Conservation (phyloP, 2,329 filamentous ascomycete species). For the Pseudohalonectria lignicola region DNA sequence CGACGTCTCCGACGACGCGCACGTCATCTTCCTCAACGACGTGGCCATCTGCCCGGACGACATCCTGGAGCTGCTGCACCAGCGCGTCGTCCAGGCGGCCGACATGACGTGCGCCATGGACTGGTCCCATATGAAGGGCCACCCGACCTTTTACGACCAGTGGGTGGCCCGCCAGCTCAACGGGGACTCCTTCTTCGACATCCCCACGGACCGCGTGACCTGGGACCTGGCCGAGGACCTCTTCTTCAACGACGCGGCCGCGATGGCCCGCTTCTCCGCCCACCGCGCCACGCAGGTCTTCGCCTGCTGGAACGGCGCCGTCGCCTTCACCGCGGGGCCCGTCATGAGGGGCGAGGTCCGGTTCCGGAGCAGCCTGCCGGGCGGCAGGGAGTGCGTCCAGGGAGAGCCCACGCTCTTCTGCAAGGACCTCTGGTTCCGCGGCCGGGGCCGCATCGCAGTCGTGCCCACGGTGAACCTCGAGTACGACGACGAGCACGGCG, state of each 20-base stretch:
- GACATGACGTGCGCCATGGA: conserved; percentile 50
- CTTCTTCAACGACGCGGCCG: conserved; percentile 34
- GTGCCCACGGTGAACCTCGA: conserved; percentile 43
- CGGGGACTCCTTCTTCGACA: conserved; percentile 43
- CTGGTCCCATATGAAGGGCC: conserved; percentile 32
- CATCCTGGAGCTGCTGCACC: conserved; percentile 41
- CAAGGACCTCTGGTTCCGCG: conserved; percentile 41
- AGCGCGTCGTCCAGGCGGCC: conserved; percentile 30
- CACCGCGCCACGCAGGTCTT: conserved; percentile 44
- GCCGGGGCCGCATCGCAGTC: conserved; percentile 39
- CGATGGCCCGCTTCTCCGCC: conserved; percentile 18
- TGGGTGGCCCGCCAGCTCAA: conserved; percentile 39
- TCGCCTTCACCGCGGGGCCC: conserved; percentile 32
- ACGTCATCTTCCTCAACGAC: conserved; percentile 41
- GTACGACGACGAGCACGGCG: conserved; percentile 33
- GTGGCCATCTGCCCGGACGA: conserved; percentile 40
- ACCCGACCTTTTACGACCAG: conserved; percentile 43
- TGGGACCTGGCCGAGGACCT: conserved; percentile 36
- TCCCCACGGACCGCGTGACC: conserved; percentile 32
- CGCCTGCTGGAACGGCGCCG: conserved; percentile 48
- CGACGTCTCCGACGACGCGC: conserved; percentile 17
- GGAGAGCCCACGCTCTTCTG: conserved; percentile 43
- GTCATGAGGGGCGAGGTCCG: conserved; percentile 28
- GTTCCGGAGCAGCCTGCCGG: conserved; percentile 27
- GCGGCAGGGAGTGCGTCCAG: conserved; percentile 39